Evolutionary conservation across 768 basidiomycete species (phyloP), one percentile per base, ranked within the genome.

Genomic region (Scleroderma citrinum): DNA sequence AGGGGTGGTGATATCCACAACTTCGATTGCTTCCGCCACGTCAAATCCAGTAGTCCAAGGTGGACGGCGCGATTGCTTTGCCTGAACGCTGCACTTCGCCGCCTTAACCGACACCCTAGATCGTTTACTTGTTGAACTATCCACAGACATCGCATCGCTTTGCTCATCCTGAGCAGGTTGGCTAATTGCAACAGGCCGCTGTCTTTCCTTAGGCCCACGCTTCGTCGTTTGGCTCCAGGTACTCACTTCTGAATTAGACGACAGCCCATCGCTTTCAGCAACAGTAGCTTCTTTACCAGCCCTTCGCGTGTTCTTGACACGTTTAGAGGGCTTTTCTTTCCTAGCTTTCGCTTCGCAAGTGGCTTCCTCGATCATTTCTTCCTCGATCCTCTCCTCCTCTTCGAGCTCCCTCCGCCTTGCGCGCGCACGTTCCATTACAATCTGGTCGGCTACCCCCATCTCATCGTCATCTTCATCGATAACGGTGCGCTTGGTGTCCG

Each of bases 391-490:
- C 44, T 75, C 75, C 56, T 75, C 72, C 21, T 69, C 67, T 23
- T 67, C 70, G 1, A 75, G 59, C 47, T 76, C 69, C 54, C 64
- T 70, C 19, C 73, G 61, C 44, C 76, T 62, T 7, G 54, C 62
- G 32, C 62, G 54, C 0, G 76, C 76, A 3, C 76, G 69, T 50
- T 75, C 70, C 63, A 68, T 69, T 38, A 76, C 69, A 17, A 76
- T 73, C 26, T 58, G 63, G 49, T 77, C 74, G 3, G 69, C 70
- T 12, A 62, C 60, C 3, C 50, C 61, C 60, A 61, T 58, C 43
- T 60, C 65, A 13, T 52, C 64, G 21, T 60, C 69, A 7, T 61
- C 71, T 53, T 58, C 64, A 31, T 70, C 73, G 3, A 69, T 73
- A 3, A 68, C 74, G 5, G 57, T 52, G 16, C 49, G 58, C 36